Conservation (phyloP, 2,329 filamentous ascomycete genomes). For the Lecanoromycetidae sp. region DNA sequence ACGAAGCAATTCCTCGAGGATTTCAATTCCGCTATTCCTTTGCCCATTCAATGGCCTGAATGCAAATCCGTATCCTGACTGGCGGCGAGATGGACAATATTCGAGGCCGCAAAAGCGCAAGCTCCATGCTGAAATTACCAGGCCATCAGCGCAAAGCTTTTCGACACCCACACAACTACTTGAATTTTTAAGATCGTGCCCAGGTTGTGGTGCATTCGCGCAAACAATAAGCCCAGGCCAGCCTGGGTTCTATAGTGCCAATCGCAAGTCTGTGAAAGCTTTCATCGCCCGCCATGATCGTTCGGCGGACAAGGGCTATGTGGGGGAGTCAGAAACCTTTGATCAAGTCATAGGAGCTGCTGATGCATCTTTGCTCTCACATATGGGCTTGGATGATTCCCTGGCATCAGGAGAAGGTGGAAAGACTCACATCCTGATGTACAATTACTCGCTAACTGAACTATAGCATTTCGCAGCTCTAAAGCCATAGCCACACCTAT, state of each 20-base stretch:
- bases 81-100: background rate
- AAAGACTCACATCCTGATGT: background rate
- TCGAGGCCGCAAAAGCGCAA: background rate
- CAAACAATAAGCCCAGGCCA: slow-evolving; percentile 43
- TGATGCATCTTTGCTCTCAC: slow-evolving; percentile 4
- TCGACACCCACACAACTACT: slow-evolving; percentile 2
- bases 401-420: background rate
- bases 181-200: slow-evolving; percentile 41
- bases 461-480: background rate
- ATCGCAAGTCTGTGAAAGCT: slow-evolving; percentile 35
- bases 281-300: slow-evolving; percentile 22
- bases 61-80: background rate
- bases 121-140: slow-evolving; percentile 2
- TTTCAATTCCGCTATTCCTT: background rate
- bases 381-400: slow-evolving; percentile 5
- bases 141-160: background rate
- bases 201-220: slow-evolving; percentile 50
- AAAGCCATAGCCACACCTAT: slow-evolving; percentile 37
- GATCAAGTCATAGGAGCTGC: slow-evolving; percentile 5
- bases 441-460: background rate
- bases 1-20: background rate
- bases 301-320: background rate
- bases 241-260: slow-evolving; percentile 46
- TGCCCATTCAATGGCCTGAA: background rate
- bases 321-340: slow-evolving; percentile 4